These are phyloP conservation scores for Zygosaccharomyces pseudobailii DNA, from an alignment of 1,139 yeast genomes.

Conservation along the genomic window DNA sequence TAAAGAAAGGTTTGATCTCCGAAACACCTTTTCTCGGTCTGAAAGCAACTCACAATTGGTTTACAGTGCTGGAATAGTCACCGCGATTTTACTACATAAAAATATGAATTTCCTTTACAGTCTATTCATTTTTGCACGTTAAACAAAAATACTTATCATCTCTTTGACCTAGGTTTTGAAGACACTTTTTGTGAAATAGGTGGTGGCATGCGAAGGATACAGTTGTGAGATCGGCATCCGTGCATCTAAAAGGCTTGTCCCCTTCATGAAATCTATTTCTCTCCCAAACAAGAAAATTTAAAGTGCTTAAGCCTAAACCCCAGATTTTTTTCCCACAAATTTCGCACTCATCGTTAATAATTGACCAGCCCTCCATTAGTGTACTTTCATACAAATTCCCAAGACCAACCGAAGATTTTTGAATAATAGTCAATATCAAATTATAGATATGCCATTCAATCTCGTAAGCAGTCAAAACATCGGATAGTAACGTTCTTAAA, in stretches of 20 bases:
- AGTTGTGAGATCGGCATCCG: slow-evolving; percentile 18
- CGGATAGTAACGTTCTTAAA: slow-evolving; percentile 18
- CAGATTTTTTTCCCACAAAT: slow-evolving; percentile 65
- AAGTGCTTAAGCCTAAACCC: slow-evolving; percentile 52
- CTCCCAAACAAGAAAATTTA: slow-evolving; percentile 47
- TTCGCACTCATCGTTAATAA: slow-evolving; percentile 53
- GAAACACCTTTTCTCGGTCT: slow-evolving; percentile 45
- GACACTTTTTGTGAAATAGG: slow-evolving; percentile 63
- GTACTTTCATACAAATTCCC: slow-evolving; percentile 16
- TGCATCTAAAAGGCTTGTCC: slow-evolving; percentile 6
- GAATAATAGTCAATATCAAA: slow-evolving; percentile 20
- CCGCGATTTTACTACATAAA: no score
- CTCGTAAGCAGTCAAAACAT: slow-evolving; percentile 23
- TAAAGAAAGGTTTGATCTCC: slow-evolving; percentile 39
- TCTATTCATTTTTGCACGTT: slow-evolving; percentile 12
- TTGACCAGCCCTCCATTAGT: slow-evolving; percentile 53
- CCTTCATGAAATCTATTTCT: slow-evolving; percentile 11
- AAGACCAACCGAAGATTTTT: slow-evolving; percentile 20
- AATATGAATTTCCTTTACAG: background rate
- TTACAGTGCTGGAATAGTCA: slow-evolving; percentile 20
- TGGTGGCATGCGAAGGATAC: slow-evolving; percentile 56
- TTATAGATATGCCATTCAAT: slow-evolving; percentile 24
- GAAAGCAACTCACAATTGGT: slow-evolving; percentile 54
- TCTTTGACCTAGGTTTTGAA: slow-evolving; percentile 43
- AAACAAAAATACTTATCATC: slow-evolving; percentile 20